Evolutionary conservation across 2,329 filamentous ascomycete species (phyloP), one percentile per base, ranked within the genome.

Genomic region (Colletotrichum paranaense): DNA sequence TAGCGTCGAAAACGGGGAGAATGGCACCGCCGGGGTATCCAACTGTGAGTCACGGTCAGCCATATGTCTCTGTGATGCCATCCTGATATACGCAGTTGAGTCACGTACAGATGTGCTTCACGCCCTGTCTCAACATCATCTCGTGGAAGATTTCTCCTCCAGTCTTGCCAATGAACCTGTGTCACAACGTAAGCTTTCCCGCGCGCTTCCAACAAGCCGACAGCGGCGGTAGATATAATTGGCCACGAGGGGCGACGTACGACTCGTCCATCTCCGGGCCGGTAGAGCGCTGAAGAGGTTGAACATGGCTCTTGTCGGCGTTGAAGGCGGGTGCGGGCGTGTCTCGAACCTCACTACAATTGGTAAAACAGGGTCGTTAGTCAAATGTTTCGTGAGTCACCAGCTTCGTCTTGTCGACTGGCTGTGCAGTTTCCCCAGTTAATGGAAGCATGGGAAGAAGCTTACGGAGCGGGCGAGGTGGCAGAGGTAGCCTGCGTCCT

Each of bases 111-210:
- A 98, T 90, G 83, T 98, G 95, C 87, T 98, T 97, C 69, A 99
- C 96, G 78, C 88, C 90, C 78, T 96, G 94, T 80, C 96, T 90
- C 75, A 97, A 89, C 95, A 99, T 98, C 96, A 98, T 98, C 86
- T 98, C 96, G 84, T 98, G 95, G 85, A 98, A 98, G 78, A 98
- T 98, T 84, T 98, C 93, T 81, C 97, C 97, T 81, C 97, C 96
- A 62, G 92, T 97, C 89, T 95, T 96, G 76, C 96, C 96, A 80
- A 98, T 95, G 84, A 98, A 97, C 74, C 92, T 94, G 77, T 68
- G 19, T 57, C 56, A 52, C 53, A 74, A 56, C 73, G 73, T 72
- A 6, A 62, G 67, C 62, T 52, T 59, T 30, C 19, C 9, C 24
- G 26, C 12, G 8, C 49, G 72, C 26, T 26, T 62, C 24, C 24